Evolutionary conservation across 2,329 filamentous ascomycete species (phyloP).

Genomic region (Trichophyton equinum): DNA sequence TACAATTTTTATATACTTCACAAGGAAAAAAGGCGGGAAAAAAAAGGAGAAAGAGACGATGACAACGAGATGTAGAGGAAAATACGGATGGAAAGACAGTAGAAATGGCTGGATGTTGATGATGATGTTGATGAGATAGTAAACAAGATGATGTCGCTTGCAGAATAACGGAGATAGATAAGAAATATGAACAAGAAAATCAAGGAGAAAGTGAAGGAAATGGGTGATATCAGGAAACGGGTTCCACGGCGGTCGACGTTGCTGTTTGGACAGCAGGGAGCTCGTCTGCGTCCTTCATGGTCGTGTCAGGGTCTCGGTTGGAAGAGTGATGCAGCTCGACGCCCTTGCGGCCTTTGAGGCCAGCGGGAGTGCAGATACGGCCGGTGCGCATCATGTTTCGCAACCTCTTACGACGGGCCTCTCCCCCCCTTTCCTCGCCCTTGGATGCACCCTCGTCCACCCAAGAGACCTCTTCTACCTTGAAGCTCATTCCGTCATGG

Average conservation of each 20-base stretch:
- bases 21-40: conserved; percentile 22
- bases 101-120: not conserved
- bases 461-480: conserved; percentile 70
- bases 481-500: conserved; percentile 84
- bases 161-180: not conserved
- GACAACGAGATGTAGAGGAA: conserved; percentile 48
- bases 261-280: not conserved
- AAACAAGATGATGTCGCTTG: not conserved
- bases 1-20: not conserved
- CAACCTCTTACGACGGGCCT: conserved; percentile 39
- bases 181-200: not conserved
- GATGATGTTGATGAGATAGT: not conserved
- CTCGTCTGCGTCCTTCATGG: not conserved
- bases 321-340: conserved; percentile 6
- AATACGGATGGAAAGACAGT: conserved; percentile 37
- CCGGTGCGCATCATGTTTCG: conserved; percentile 32
- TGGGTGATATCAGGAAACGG: not conserved
- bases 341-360: conserved; percentile 9
- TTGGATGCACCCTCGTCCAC: conserved; percentile 54
- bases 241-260: not conserved
- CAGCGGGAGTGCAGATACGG: conserved; percentile 30
- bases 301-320: not conserved
- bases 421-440: conserved; percentile 35
- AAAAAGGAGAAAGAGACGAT: conserved; percentile 54
- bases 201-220: not conserved